These are phyloP conservation scores for Dipodascus albidus DNA, from an alignment of 805 yeast species.

Conservation along the genomic window DNA sequence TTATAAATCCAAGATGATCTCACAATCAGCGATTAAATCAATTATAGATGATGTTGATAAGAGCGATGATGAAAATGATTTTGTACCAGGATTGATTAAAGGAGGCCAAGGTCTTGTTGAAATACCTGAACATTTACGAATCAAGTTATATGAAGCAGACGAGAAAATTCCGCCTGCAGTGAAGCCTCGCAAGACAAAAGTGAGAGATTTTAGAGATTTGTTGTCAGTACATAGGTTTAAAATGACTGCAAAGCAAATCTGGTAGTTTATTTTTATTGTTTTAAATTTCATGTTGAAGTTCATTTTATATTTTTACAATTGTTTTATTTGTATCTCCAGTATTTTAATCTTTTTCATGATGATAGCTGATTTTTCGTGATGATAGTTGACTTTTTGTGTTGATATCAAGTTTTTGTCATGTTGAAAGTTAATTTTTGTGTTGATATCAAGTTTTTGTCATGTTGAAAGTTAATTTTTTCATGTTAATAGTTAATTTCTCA, in stretches of 20 bases:
- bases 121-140: conserved; percentile 19
- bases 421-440: no score
- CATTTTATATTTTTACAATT: neutral
- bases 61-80: conserved; percentile 9
- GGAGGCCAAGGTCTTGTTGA: conserved; percentile 16
- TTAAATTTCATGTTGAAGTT: no score
- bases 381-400: conserved; percentile 6
- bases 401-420: no score
- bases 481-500: no score
- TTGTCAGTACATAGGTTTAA: conserved; percentile 48
- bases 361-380: no score
- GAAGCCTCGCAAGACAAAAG: conserved; percentile 4
- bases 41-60: conserved; percentile 1
- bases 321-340: conserved; percentile 23
- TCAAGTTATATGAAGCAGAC: conserved; percentile 15
- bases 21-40: conserved; percentile 4
- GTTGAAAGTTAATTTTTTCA: no score
- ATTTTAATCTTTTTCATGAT: conserved; percentile 3
- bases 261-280: conserved; percentile 33
- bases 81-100: conserved; percentile 11
- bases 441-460: no score
- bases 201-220: conserved; percentile 23
- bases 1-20: conserved; percentile 39
- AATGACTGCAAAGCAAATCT: conserved; percentile 67
- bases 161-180: conserved; percentile 20